phyloP scores from a whole-genome alignment of 2,329 filamentous ascomycete species.

The Cercospora berteroae region DNA sequence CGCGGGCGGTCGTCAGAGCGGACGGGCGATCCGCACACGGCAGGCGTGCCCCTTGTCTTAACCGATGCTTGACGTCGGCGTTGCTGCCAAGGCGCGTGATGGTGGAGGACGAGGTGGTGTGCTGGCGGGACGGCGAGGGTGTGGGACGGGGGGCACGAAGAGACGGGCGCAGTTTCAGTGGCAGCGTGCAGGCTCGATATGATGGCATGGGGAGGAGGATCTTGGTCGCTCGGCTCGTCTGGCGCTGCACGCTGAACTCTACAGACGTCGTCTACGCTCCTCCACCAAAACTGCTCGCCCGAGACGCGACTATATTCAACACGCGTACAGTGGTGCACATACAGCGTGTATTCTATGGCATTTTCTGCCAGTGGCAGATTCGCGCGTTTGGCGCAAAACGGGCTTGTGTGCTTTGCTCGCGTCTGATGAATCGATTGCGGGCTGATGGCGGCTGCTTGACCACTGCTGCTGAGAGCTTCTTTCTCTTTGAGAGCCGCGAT shows the following conservation, averaged over 20 bases:
- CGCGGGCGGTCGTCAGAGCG: not conserved
- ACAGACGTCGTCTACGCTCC: not conserved
- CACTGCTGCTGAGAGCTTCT: not conserved
- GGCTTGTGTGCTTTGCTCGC: conserved; percentile 1
- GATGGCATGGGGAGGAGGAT: conserved; percentile 2
- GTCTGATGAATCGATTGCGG: not conserved
- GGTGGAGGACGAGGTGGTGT: conserved; percentile 9
- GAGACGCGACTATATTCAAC: not conserved
- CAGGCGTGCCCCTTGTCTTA: conserved; percentile 11
- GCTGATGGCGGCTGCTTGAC: not conserved
- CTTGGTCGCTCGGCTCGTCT: conserved; percentile 2
- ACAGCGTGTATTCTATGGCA: not conserved
- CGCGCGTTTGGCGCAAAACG: not conserved
- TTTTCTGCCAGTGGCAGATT: not conserved
- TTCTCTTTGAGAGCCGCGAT: conserved; percentile 5
- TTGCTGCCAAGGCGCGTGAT: conserved; percentile 8
- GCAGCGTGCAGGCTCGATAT: not conserved
- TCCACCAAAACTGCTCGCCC: not conserved
- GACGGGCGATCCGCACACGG: not conserved
- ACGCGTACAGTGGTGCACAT: not conserved
- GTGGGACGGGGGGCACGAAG: not conserved
- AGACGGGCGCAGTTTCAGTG: not conserved
- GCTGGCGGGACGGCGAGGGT: not conserved
- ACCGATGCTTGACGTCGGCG: conserved; percentile 4
- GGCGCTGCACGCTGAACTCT: conserved; percentile 2